These are phyloP conservation scores for Recurvomyces mirabilis DNA, from an alignment of 495 filamentous ascomycete genomes.

Conservation along the genomic window DNA sequence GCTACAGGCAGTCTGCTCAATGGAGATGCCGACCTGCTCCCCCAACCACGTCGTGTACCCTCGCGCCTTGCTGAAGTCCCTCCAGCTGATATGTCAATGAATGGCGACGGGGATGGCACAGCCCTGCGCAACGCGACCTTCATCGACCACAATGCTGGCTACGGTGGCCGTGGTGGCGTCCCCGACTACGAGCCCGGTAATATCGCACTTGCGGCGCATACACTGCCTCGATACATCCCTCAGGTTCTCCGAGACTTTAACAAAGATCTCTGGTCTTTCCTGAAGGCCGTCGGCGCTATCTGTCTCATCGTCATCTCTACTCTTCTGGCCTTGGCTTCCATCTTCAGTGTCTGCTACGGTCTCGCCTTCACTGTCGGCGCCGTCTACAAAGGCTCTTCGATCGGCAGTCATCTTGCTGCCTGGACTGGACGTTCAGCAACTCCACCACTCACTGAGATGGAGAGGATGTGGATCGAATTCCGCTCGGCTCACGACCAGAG, in stretches of 20 bases:
- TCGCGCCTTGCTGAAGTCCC: not conserved
- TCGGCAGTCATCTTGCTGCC: not conserved
- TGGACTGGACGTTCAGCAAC: not conserved
- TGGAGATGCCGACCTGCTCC: too few relatives aligned
- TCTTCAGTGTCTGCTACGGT: not conserved
- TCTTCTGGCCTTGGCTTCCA: not conserved
- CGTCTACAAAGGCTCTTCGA: not conserved
- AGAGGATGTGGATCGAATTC: constrained; percentile 2
- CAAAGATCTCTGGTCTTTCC: not conserved
- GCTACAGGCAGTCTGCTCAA: too few relatives aligned
- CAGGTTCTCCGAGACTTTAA: not conserved
- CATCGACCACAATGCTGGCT: not conserved
- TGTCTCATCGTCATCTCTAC: not conserved
- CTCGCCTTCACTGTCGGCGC: not conserved
- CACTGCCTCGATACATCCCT: not conserved
- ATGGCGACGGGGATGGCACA: not conserved
- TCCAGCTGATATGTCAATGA: not conserved
- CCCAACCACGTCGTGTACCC: too few relatives aligned
- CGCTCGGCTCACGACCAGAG: not conserved
- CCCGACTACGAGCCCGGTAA: constrained; percentile 1
- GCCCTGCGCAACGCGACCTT: not conserved
- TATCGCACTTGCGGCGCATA: not conserved
- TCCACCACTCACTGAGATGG: constrained; percentile 1
- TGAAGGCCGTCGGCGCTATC: not conserved
- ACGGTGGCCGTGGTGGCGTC: not conserved